Evolutionary conservation across 192 early-diverging fungal genomes (phyloP).

Genomic region (Umbelopsis ramanniana): DNA sequence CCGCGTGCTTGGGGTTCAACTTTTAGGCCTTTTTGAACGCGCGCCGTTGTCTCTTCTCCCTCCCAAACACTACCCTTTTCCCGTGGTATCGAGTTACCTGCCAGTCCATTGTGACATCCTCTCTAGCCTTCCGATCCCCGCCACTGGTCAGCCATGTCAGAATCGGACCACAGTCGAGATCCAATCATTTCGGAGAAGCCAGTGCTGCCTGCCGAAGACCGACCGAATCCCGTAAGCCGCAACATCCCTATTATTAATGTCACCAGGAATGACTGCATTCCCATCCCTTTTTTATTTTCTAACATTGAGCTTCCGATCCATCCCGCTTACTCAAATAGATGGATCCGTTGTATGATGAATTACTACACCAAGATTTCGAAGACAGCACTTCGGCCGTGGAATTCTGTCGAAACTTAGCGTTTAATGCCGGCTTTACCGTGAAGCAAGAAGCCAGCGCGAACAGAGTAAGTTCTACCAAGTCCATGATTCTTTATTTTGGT

Average conservation of each 20-base stretch:
- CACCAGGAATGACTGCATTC: not conserved
- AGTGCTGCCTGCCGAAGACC: not conserved
- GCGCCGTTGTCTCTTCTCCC: not conserved
- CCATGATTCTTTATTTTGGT: not conserved
- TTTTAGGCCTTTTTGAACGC: constrained; percentile 23
- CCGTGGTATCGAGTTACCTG: constrained; percentile 24
- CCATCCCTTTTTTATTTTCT: not conserved
- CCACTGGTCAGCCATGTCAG: constrained; percentile 7
- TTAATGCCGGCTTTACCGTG: constrained; percentile 57
- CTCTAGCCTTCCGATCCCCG: not conserved
- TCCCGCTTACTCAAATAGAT: constrained; percentile 29
- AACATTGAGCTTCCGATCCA: constrained; percentile 12
- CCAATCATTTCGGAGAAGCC: constrained; percentile 1
- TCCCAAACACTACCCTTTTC: constrained; percentile 4
- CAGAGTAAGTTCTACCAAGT: constrained; percentile 39
- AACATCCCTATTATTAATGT: not conserved
- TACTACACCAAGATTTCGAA: constrained; percentile 45
- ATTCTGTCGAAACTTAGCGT: constrained; percentile 52
- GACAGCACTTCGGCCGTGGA: constrained; percentile 44
- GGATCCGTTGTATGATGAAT: constrained; percentile 50
- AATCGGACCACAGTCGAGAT: constrained; percentile 22
- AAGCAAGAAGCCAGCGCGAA: constrained; percentile 64
- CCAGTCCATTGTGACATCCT: constrained; percentile 23
- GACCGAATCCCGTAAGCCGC: constrained; percentile 17
- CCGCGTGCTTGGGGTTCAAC: constrained; percentile 23